A percentile compares a stretch with the other conserved stretches of the same genome.
Conservation (phyloP, 2,329 filamentous ascomycete genomes). For the Talaromyces sp. region DNA sequence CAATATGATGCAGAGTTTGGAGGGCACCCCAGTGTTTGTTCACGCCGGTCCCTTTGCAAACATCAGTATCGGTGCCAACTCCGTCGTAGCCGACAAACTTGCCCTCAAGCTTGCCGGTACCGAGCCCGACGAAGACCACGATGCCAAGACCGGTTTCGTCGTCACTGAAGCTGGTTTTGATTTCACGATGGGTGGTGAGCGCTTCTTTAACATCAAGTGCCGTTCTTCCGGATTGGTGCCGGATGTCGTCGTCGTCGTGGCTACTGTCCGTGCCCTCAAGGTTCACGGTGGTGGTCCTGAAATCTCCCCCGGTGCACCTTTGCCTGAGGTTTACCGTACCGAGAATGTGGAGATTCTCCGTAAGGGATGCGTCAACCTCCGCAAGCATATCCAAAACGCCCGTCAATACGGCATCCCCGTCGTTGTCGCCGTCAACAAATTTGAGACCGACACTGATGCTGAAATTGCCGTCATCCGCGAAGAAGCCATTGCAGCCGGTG, state of each 20-base stretch:
- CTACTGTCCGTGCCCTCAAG: slow-evolving; percentile 92
- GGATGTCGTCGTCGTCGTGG: slow-evolving; percentile 90
- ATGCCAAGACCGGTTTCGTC: slow-evolving; percentile 81
- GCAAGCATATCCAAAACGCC: slow-evolving; percentile 91
- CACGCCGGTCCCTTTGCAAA: slow-evolving; percentile 98
- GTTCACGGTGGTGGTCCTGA: slow-evolving; percentile 96
- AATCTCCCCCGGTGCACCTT: slow-evolving; percentile 77
- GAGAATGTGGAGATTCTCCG: slow-evolving; percentile 92
- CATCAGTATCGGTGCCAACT: slow-evolving; percentile 95
- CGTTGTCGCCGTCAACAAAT: slow-evolving; percentile 95
- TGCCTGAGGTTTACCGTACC: slow-evolving; percentile 83
- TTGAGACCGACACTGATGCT: slow-evolving; percentile 87
- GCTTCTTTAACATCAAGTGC: slow-evolving; percentile 99
- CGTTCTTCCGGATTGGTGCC: slow-evolving; percentile 87
- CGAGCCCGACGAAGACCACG: slow-evolving; percentile 81
- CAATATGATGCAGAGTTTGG: slow-evolving; percentile 96
- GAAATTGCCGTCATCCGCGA: slow-evolving; percentile 87
- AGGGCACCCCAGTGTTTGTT: slow-evolving; percentile 95
- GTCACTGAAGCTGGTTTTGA: slow-evolving; percentile 98
- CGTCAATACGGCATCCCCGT: slow-evolving; percentile 87
- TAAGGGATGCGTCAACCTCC: slow-evolving; percentile 86
- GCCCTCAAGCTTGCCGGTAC: slow-evolving; percentile 94
- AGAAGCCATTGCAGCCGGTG: slow-evolving; percentile 85
- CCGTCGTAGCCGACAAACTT: slow-evolving; percentile 89
- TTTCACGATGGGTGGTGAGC: slow-evolving; percentile 99